Percentiles rank a stretch among this genome's conserved stretches.
Evolutionary conservation across 139 green algal genomes (phyloP).

Genomic region (Chlorella sp.): DNA sequence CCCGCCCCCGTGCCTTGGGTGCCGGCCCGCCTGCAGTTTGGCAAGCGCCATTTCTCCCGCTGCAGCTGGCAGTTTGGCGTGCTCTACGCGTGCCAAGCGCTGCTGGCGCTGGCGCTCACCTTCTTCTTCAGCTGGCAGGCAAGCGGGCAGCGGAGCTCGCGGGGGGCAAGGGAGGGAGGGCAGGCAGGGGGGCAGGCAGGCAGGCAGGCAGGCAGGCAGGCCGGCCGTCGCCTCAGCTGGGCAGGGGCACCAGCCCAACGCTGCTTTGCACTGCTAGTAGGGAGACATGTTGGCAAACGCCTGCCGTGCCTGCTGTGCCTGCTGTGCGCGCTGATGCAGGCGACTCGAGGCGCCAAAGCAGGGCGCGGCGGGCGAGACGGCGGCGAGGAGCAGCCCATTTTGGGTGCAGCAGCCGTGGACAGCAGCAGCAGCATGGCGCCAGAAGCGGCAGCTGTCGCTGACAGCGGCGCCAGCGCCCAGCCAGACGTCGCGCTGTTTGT

Average conservation of each 20-base stretch:
- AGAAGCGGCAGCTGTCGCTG: not conserved
- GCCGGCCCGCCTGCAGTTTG: constrained; percentile 15
- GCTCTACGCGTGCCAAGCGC: constrained; percentile 27
- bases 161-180: not conserved
- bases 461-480: not conserved
- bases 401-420: not conserved
- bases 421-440: not conserved
- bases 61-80: constrained; percentile 30
- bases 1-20: not conserved
- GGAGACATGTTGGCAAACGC: not conserved
- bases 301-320: not conserved
- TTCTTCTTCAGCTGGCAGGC: not conserved
- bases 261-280: too few species aligned
- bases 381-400: not conserved
- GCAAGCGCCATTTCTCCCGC: constrained; percentile 22
- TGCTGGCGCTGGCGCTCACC: not conserved
- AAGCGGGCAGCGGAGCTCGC: not conserved
- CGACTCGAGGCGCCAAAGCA: not conserved
- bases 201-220: too few species aligned
- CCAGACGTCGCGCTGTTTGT: not conserved
- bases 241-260: not conserved
- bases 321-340: not conserved
- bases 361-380: not conserved
- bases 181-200: not conserved
- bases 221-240: not conserved